Percentiles rank a stretch among this genome's conserved stretches.
Conservation (phyloP, 2,329 filamentous ascomycete species). For the Pyricularia pennisetigena region DNA sequence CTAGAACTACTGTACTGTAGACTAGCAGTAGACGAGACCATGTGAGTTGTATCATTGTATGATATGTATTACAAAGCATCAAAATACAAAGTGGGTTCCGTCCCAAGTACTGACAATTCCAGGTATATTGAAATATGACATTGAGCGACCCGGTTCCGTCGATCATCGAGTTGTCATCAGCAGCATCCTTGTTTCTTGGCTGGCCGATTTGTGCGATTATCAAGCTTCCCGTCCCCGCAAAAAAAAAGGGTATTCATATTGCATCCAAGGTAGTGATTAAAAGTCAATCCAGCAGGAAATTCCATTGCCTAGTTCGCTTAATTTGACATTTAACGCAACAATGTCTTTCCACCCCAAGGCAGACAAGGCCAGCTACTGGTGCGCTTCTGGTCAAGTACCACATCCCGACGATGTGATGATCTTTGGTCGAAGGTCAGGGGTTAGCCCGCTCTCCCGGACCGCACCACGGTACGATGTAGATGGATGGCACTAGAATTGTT, state of each 20-base stretch:
- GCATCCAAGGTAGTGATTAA: neutral
- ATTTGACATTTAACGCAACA: neutral
- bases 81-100: too few relatives aligned
- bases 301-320: neutral
- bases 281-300: neutral
- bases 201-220: neutral
- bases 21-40: too few relatives aligned
- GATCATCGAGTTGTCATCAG: too few relatives aligned
- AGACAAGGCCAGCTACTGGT: neutral
- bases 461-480: neutral
- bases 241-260: neutral
- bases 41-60: too few relatives aligned
- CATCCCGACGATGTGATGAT: neutral
- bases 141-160: too few relatives aligned
- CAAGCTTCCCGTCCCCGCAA: neutral
- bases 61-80: too few relatives aligned
- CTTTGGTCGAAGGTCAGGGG: neutral
- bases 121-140: too few relatives aligned
- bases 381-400: neutral
- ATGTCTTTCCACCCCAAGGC: neutral
- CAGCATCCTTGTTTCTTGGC: neutral
- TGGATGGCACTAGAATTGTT: neutral
- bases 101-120: too few relatives aligned
- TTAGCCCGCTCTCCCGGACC: neutral
- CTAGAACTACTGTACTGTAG: too few relatives aligned